Percentiles rank a stretch among this genome's conserved stretches.
Conservation (phyloP, 78 protist genomes). For the Pigoraptor vietnamica region DNA sequence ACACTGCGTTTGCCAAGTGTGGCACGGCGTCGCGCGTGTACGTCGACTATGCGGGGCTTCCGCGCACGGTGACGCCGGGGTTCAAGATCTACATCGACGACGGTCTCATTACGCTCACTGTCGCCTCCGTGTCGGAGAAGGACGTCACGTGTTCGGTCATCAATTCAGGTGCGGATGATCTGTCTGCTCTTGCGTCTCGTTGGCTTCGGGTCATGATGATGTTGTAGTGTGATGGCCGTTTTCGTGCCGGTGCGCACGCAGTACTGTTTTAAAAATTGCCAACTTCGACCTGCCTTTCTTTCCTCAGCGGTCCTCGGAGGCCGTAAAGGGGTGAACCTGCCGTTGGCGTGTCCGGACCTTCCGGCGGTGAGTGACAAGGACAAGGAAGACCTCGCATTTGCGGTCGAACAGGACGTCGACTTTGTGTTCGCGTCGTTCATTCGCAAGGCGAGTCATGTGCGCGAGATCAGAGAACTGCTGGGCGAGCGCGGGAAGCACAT, state of each 20-base stretch:
- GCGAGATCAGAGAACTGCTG: conserved; percentile 29
- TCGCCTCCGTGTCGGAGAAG: not conserved
- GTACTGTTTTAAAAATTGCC: too few species aligned
- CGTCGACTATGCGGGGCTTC: conserved; percentile 18
- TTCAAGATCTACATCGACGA: conserved; percentile 48
- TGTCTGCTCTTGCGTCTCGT: not conserved
- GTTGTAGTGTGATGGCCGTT: too few species aligned
- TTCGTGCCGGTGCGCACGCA: not conserved
- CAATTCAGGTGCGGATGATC: conserved; percentile 15
- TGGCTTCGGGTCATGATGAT: not conserved
- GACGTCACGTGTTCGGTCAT: conserved; percentile 15
- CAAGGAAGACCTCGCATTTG: conserved; percentile 47
- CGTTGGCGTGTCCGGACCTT: conserved; percentile 48
- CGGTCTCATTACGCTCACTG: conserved; percentile 49
- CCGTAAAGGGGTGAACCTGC: conserved; percentile 75
- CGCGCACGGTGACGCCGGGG: conserved; percentile 14
- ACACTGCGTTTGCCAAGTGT: not conserved
- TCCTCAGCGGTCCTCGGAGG: conserved; percentile 53
- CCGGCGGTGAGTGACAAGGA: conserved; percentile 79
- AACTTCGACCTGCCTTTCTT: not conserved
- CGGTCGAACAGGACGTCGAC: conserved; percentile 53
- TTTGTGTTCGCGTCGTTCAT: conserved; percentile 78
- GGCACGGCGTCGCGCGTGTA: not conserved
- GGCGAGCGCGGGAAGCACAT: conserved; percentile 34
- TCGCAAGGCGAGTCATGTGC: conserved; percentile 49